Evolutionary conservation across 2,329 filamentous ascomycete species (phyloP).

Genomic region (Aspergillus arachidicola): DNA sequence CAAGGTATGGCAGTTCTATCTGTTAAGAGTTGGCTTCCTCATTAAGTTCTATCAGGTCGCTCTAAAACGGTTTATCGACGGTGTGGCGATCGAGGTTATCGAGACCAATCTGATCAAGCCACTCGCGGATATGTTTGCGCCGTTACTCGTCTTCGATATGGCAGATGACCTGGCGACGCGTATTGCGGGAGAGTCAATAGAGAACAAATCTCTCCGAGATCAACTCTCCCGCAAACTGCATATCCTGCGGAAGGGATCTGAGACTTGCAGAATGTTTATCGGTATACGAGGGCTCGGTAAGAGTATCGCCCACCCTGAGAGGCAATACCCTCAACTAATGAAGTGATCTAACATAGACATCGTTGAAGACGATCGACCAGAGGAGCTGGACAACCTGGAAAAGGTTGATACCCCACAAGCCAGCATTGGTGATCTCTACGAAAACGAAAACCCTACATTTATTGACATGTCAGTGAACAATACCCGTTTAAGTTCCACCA

Average conservation of each 20-base stretch:
- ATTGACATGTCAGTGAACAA: too few species aligned
- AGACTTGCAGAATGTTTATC: constrained; percentile 46
- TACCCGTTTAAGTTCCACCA: too few species aligned
- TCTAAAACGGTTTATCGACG: constrained; percentile 44
- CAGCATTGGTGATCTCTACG: too few species aligned
- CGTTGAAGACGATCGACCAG: too few species aligned
- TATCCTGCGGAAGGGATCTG: constrained; percentile 45
- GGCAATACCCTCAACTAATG: too few species aligned
- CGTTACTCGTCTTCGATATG: constrained; percentile 25
- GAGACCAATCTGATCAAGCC: constrained; percentile 36
- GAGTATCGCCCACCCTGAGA: too few species aligned
- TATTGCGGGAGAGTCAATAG: constrained; percentile 30
- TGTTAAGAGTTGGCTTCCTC: neutral
- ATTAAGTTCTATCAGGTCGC: constrained; percentile 37
- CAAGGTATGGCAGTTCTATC: constrained; percentile 35
- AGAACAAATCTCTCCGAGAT: constrained; percentile 13
- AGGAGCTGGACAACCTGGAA: too few species aligned
- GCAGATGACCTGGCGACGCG: constrained; percentile 17
- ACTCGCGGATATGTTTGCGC: constrained; percentile 31
- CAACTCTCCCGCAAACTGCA: constrained; percentile 31
- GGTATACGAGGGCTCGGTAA: neutral
- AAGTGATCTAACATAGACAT: too few species aligned
- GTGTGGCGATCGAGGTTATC: constrained; percentile 42
- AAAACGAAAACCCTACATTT: too few species aligned
- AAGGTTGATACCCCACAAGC: too few species aligned